A percentile compares a stretch with the other conserved stretches of the same genome.
Conservation (phyloP, 2,329 filamentous ascomycete genomes). For the Leptographium radiaticola region DNA sequence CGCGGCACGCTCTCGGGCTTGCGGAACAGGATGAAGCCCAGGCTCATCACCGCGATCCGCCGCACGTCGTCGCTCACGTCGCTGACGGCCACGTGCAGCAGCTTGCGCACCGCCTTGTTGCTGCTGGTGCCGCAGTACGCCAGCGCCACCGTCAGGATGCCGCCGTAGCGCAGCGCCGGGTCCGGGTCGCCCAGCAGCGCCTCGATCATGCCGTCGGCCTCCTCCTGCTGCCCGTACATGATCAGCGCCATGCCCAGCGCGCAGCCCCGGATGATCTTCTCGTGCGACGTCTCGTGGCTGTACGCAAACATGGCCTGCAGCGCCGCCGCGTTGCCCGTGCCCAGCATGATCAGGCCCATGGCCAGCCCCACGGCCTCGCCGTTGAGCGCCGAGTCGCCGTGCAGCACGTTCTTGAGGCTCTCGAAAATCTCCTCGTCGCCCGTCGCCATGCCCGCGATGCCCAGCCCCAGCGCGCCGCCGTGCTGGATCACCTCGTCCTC, state of each 20-base stretch:
- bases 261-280: constrained; percentile 94
- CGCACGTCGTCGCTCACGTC: constrained; percentile 97
- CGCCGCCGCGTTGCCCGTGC: constrained; percentile 88
- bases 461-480: constrained; percentile 85
- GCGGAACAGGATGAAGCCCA: constrained; percentile 96
- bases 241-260: constrained; percentile 95
- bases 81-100: constrained; percentile 91
- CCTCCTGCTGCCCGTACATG: constrained; percentile 94
- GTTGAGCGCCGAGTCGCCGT: constrained; percentile 88
- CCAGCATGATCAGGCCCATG: constrained; percentile 97
- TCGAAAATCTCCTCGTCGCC: constrained; percentile 85
- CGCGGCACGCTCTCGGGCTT: constrained; percentile 94
- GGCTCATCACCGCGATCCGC: constrained; percentile 89
- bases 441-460: constrained; percentile 95
- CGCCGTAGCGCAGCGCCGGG: constrained; percentile 85
- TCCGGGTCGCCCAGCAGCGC: constrained; percentile 88
- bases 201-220: constrained; percentile 87
- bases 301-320: constrained; percentile 97
- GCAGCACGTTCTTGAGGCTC: constrained; percentile 76
- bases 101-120: constrained; percentile 95
- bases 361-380: constrained; percentile 90
- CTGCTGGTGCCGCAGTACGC: constrained; percentile 95
- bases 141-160: constrained; percentile 96
- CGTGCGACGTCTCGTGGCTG: constrained; percentile 93
- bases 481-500: constrained; percentile 93